Conservation (phyloP, 257 asterid species). For the Scutellaria baicalensis region DNA sequence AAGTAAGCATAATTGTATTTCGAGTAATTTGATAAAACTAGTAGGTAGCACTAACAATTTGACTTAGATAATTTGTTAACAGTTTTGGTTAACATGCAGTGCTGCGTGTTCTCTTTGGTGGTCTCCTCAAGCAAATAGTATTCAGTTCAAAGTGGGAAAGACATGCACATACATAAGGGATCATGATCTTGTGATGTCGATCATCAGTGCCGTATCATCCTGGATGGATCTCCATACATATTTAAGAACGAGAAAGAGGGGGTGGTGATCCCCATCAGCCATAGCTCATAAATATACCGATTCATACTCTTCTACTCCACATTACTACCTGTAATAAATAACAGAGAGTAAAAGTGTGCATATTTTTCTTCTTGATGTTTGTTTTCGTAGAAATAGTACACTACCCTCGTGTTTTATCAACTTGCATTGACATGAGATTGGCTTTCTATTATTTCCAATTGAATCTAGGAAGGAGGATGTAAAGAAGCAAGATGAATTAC, state of each 20-base stretch:
- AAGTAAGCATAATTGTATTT: too few relatives aligned
- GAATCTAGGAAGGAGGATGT: not conserved
- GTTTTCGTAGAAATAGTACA: not conserved
- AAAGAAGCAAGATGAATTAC: not conserved
- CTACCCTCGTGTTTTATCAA: not conserved
- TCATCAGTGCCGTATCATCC: not conserved
- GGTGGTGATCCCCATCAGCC: not conserved
- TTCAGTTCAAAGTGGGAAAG: not conserved
- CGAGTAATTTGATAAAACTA: too few relatives aligned
- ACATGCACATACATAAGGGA: not conserved
- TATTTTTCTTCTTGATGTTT: not conserved
- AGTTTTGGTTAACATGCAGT: too few relatives aligned
- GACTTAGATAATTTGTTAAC: too few relatives aligned
- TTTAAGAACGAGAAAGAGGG: too few relatives aligned
- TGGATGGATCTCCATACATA: too few relatives aligned
- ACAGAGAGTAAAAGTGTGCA: not conserved
- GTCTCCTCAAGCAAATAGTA: too few relatives aligned
- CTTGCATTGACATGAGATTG: not conserved
- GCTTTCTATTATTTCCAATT: not conserved
- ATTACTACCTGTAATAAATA: not conserved
- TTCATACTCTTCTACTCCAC: not conserved
- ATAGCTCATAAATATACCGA: not conserved
- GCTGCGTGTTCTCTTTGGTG: too few relatives aligned
- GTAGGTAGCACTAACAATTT: too few relatives aligned
- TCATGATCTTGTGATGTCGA: not conserved